Evolutionary conservation across 768 basidiomycete genomes (phyloP).

Genomic region (Naganishia friedmannii): DNA sequence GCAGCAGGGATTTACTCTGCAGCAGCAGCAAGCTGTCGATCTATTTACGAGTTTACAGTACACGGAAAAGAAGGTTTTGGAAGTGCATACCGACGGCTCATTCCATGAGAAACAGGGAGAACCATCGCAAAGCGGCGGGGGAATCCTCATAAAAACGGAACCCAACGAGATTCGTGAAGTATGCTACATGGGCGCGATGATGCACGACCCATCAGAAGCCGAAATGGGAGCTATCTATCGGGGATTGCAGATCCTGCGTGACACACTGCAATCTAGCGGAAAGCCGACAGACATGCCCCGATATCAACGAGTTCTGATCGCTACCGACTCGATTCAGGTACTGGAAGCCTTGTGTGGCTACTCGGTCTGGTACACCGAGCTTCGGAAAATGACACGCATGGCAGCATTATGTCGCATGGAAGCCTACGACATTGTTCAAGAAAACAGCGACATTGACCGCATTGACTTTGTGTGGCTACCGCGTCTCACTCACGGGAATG

Average conservation of each 20-base stretch:
- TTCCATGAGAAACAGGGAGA: neutral
- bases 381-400: neutral
- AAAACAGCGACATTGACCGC: neutral
- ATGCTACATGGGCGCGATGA: slow-evolving; percentile 25
- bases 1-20: neutral
- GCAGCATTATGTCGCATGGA: slow-evolving; percentile 17
- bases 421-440: neutral
- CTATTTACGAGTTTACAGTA: neutral
- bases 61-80: neutral
- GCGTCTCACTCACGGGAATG: neutral
- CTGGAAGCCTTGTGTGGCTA: slow-evolving; percentile 9
- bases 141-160: slow-evolving; percentile 1
- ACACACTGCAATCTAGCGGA: neutral
- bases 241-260: slow-evolving; percentile 8
- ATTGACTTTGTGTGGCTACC: slow-evolving; percentile 19
- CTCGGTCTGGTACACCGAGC: slow-evolving; percentile 2
- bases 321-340: slow-evolving; percentile 5
- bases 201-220: slow-evolving; percentile 10
- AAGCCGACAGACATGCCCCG: neutral
- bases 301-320: slow-evolving; percentile 2
- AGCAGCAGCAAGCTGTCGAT: neutral
- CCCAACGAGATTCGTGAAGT: neutral
- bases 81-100: slow-evolving; percentile 19
- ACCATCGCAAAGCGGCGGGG: slow-evolving; percentile 18
- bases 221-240: slow-evolving; percentile 20